phyloP scores from a whole-genome alignment of 2,329 filamentous ascomycete species.

The Cercospora sp. region DNA sequence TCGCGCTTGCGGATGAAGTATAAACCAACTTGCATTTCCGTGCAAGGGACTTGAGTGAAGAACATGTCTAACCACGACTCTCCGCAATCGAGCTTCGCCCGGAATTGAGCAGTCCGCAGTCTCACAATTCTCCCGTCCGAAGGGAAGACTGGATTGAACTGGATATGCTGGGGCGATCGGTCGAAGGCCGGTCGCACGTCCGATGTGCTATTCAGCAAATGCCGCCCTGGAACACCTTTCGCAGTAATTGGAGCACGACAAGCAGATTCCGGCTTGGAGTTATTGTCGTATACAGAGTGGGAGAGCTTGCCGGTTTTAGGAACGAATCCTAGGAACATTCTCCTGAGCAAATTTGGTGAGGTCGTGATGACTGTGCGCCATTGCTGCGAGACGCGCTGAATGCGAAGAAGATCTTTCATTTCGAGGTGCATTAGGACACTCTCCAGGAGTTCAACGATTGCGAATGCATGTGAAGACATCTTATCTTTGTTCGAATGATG shows the following conservation, averaged over 20 bases:
- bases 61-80: slow-evolving; percentile 25
- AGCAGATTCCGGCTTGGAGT: neutral
- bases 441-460: slow-evolving; percentile 20
- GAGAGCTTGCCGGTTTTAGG: slow-evolving; percentile 12
- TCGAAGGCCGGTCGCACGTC: neutral
- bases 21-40: slow-evolving; percentile 11
- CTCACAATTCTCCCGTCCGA: slow-evolving; percentile 17
- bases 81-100: neutral
- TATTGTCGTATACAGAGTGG: slow-evolving; percentile 11
- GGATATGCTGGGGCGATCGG: neutral
- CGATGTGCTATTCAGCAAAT: neutral
- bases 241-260: neutral
- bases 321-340: slow-evolving; percentile 17
- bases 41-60: slow-evolving; percentile 21
- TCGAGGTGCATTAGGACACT: slow-evolving; percentile 16
- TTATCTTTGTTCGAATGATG: neutral
- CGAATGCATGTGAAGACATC: neutral
- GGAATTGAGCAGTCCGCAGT: slow-evolving; percentile 17
- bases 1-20: slow-evolving; percentile 15
- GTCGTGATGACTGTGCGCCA: slow-evolving; percentile 17
- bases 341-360: slow-evolving; percentile 17
- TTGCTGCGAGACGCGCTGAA: slow-evolving; percentile 16
- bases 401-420: slow-evolving; percentile 18
- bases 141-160: slow-evolving; percentile 21
- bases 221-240: neutral